Conservation (phyloP, 768 basidiomycete genomes). For the Dentipellis fragilis region DNA sequence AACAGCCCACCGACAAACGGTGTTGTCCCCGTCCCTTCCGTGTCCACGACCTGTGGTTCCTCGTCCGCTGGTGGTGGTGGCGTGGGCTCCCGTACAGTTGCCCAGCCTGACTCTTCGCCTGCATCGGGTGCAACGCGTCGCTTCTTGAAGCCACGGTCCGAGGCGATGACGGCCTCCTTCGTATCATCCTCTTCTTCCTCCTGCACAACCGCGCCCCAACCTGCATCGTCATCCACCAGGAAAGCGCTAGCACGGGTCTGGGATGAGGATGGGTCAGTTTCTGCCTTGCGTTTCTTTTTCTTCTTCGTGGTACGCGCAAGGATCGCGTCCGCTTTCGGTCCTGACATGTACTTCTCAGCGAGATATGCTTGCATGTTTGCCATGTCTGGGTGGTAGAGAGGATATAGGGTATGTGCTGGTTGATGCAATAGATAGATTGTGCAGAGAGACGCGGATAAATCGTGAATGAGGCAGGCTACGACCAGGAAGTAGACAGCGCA, state of each 20-base stretch:
- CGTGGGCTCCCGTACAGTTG: conserved; percentile 47
- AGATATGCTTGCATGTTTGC: conserved; percentile 66
- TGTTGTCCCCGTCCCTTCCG: conserved; percentile 32
- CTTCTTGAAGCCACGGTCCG: conserved; percentile 72
- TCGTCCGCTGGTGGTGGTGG: conserved; percentile 56
- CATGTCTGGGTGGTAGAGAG: not conserved
- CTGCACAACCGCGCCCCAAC: conserved; percentile 44
- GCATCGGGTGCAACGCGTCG: conserved; percentile 36
- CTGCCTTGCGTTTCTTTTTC: conserved; percentile 70
- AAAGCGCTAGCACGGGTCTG: conserved; percentile 8
- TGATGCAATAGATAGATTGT: too few relatives aligned
- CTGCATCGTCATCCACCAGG: conserved; percentile 56
- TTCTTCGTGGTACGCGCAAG: conserved; percentile 50
- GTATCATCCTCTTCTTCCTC: conserved; percentile 51
- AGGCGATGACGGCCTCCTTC: conserved; percentile 57
- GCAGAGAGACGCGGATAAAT: too few relatives aligned
- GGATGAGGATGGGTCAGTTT: conserved; percentile 18
- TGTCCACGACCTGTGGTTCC: conserved; percentile 44
- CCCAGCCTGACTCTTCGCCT: conserved; percentile 52
- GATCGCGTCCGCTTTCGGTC: conserved; percentile 93
- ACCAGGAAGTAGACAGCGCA: too few relatives aligned
- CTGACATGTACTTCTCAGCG: conserved; percentile 92
- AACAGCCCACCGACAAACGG: conserved; percentile 70
- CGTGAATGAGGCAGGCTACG: too few relatives aligned
- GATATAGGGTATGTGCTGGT: not conserved